Evolutionary conservation across 2,329 filamentous ascomycete genomes (phyloP).

Genomic region (Lachnellula hyalina): DNA sequence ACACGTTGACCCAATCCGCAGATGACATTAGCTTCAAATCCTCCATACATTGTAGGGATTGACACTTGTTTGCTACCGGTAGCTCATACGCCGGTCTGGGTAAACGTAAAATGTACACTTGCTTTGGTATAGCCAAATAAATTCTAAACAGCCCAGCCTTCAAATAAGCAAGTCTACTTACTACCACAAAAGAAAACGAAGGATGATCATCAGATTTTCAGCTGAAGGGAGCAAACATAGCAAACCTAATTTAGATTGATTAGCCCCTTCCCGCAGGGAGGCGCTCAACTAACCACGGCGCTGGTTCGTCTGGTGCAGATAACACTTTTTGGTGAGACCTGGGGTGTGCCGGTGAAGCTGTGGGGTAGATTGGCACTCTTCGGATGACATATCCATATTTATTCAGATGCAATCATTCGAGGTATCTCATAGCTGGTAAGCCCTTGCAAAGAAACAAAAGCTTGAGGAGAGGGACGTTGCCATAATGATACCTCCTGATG

Average conservation of each 20-base stretch:
- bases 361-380: too few species aligned
- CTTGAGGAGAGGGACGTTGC: background rate
- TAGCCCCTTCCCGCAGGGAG: too few species aligned
- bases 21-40: background rate
- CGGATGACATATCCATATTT: background rate
- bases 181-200: background rate
- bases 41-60: background rate
- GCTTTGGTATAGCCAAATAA: background rate
- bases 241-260: too few species aligned
- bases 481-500: background rate
- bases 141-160: background rate
- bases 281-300: too few species aligned
- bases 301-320: too few species aligned
- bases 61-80: background rate
- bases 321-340: conserved; percentile 5
- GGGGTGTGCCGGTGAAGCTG: conserved; percentile 1
- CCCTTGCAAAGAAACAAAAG: too few species aligned
- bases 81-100: background rate
- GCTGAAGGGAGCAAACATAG: background rate
- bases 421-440: too few species aligned
- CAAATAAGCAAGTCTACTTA: background rate
- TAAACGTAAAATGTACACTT: background rate
- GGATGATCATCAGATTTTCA: background rate
- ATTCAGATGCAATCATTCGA: background rate
- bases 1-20: background rate